Evolutionary conservation across 257 asterid genomes (phyloP).

Genomic region (Nicotiana noctiflora): DNA sequence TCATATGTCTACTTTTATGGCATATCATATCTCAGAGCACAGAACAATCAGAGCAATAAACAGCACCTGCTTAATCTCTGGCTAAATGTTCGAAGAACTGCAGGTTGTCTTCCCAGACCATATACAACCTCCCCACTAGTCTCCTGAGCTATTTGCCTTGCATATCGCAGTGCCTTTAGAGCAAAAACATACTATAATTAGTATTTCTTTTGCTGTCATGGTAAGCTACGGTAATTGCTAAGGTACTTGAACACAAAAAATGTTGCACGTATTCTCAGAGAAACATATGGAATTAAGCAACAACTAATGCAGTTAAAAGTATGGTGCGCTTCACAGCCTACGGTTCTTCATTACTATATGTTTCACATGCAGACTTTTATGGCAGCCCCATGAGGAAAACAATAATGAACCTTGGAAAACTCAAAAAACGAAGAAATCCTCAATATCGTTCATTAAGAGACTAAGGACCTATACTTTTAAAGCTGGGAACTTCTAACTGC

Average conservation of each 20-base stretch:
- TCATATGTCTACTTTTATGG: no score
- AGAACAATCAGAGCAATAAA: not conserved
- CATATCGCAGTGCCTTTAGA: slow-evolving; percentile 35
- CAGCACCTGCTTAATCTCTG: slow-evolving; percentile 86
- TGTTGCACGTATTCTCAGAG: not conserved
- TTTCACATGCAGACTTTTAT: not conserved
- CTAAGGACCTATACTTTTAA: not conserved
- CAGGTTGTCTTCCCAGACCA: slow-evolving; percentile 93
- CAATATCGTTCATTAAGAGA: no score
- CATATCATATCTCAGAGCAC: not conserved
- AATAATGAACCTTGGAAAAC: not conserved
- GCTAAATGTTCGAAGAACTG: slow-evolving; percentile 89
- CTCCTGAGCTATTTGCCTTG: slow-evolving; percentile 94
- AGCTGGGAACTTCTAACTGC: not conserved
- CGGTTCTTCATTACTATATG: not conserved
- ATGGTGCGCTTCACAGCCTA: not conserved
- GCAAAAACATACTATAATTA: not conserved
- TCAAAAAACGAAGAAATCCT: not conserved
- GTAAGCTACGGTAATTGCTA: not conserved
- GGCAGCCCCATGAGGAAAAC: not conserved
- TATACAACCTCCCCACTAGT: slow-evolving; percentile 81
- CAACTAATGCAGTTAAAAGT: not conserved
- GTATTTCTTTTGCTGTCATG: not conserved
- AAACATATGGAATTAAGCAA: not conserved
- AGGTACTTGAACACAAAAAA: not conserved